These are phyloP conservation scores for Chondrostereum purpureum DNA, from an alignment of 1,284 basidiomycete genomes.

Conservation along the genomic window DNA sequence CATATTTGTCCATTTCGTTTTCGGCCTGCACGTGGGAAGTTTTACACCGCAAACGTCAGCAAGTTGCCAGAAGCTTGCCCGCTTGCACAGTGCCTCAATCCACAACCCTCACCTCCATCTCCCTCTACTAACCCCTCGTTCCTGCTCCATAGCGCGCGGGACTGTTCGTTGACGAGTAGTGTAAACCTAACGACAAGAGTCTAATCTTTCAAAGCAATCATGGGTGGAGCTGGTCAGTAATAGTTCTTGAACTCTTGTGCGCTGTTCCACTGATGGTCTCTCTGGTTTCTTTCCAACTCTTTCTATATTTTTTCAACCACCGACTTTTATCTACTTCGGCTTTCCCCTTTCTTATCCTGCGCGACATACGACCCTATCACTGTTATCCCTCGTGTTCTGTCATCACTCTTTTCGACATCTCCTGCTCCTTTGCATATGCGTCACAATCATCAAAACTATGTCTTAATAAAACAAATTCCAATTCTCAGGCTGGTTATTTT, in stretches of 20 bases:
- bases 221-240: constrained; percentile 17
- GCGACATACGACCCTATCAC: neutral
- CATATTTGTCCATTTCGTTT: no score
- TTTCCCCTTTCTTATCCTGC: neutral
- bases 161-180: no score
- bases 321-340: neutral
- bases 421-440: no score
- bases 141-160: neutral
- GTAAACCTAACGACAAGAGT: no score
- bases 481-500: constrained; percentile 81
- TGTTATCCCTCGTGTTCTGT: neutral
- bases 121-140: neutral
- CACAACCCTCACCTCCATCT: neutral
- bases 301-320: neutral
- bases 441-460: no score
- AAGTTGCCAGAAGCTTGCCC: neutral
- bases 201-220: constrained; percentile 11
- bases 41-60: neutral
- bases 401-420: neutral
- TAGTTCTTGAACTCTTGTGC: neutral
- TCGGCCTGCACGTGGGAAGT: neutral
- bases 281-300: neutral
- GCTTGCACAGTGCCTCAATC: neutral
- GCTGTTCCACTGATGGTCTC: neutral
- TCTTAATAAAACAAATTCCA: neutral